These are phyloP conservation scores for Quercus agrifolia DNA, from an alignment of 306 rosid species.

Conservation along the genomic window DNA sequence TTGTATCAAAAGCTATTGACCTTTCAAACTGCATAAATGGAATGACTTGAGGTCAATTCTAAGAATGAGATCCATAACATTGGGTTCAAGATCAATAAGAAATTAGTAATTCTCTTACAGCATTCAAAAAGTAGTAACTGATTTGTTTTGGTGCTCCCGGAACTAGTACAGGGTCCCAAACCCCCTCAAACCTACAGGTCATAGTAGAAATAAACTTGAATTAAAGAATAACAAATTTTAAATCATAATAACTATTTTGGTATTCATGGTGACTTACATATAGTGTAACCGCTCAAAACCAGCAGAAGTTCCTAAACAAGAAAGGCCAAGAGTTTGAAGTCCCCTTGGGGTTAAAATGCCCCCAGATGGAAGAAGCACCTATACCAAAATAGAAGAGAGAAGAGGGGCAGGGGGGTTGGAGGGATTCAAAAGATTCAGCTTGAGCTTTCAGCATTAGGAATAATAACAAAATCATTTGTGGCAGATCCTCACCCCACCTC, in stretches of 20 bases:
- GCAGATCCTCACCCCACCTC: slow-evolving; percentile 66
- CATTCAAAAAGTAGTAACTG: slow-evolving; percentile 64
- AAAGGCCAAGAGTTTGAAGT: slow-evolving; percentile 80
- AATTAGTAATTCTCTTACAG: slow-evolving; percentile 52
- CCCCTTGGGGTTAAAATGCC: slow-evolving; percentile 87
- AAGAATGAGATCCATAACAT: slow-evolving; percentile 20
- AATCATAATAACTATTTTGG: neutral
- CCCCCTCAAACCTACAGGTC: slow-evolving; percentile 73
- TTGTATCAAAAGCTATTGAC: slow-evolving; percentile 50
- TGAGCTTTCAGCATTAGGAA: slow-evolving; percentile 23
- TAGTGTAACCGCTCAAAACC: slow-evolving; percentile 95
- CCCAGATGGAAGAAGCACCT: slow-evolving; percentile 93
- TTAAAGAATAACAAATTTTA: slow-evolving; percentile 5
- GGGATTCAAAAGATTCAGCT: slow-evolving; percentile 13
- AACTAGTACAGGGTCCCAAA: slow-evolving; percentile 90
- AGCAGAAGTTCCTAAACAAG: slow-evolving; percentile 67
- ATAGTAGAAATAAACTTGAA: slow-evolving; percentile 4
- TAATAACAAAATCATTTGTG: slow-evolving; percentile 19
- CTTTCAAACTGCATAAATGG: slow-evolving; percentile 60
- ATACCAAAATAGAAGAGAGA: slow-evolving; percentile 21
- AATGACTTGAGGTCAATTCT: slow-evolving; percentile 22
- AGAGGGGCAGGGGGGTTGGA: neutral
- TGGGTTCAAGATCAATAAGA: slow-evolving; percentile 16
- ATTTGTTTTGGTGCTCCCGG: slow-evolving; percentile 70
- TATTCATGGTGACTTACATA: slow-evolving; percentile 46